These are phyloP conservation scores for Trametes meyenii DNA, from an alignment of 768 basidiomycete genomes.

Conservation along the genomic window DNA sequence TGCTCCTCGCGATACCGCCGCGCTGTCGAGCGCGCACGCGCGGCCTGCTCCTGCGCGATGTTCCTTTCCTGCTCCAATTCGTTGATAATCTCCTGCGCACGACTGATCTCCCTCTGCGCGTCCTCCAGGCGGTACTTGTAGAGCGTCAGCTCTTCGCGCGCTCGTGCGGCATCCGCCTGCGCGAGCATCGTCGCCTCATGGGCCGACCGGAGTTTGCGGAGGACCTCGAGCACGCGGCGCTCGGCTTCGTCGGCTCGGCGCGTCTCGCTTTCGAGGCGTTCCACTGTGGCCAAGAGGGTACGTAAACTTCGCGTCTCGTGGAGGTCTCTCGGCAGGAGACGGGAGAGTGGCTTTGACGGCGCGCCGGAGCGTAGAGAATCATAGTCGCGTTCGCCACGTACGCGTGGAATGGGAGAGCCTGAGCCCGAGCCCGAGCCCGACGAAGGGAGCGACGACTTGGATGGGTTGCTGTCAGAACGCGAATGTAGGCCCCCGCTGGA, in stretches of 20 bases:
- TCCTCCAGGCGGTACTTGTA: slow-evolving; percentile 65
- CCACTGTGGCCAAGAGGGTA: slow-evolving; percentile 31
- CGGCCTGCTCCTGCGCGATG: slow-evolving; percentile 65
- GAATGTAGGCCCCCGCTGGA: slow-evolving; percentile 26
- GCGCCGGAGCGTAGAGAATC: slow-evolving; percentile 11
- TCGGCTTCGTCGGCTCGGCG: slow-evolving; percentile 62
- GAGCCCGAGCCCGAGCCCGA: slow-evolving; percentile 10
- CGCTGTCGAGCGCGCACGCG: slow-evolving; percentile 52
- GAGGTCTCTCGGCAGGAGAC: slow-evolving; percentile 23
- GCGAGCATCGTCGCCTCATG: slow-evolving; percentile 60
- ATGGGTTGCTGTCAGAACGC: slow-evolving; percentile 22
- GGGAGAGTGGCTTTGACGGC: slow-evolving; percentile 28
- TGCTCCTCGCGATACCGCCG: slow-evolving; percentile 59
- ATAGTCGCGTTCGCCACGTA: slow-evolving; percentile 25
- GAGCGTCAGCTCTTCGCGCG: slow-evolving; percentile 59
- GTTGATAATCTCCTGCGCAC: slow-evolving; percentile 66
- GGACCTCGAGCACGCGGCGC: slow-evolving; percentile 48
- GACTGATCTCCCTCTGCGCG: slow-evolving; percentile 67
- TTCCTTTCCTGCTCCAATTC: slow-evolving; percentile 59
- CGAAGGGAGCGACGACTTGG: slow-evolving; percentile 23
- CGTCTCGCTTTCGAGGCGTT: slow-evolving; percentile 52
- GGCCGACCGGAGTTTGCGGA: slow-evolving; percentile 55
- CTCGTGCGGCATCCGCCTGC: slow-evolving; percentile 54
- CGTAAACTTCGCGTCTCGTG: slow-evolving; percentile 28
- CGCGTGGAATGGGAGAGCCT: slow-evolving; percentile 15